phyloP scores from a whole-genome alignment of 352 stramenopile genomes.

The Phytophthora cactorum region DNA sequence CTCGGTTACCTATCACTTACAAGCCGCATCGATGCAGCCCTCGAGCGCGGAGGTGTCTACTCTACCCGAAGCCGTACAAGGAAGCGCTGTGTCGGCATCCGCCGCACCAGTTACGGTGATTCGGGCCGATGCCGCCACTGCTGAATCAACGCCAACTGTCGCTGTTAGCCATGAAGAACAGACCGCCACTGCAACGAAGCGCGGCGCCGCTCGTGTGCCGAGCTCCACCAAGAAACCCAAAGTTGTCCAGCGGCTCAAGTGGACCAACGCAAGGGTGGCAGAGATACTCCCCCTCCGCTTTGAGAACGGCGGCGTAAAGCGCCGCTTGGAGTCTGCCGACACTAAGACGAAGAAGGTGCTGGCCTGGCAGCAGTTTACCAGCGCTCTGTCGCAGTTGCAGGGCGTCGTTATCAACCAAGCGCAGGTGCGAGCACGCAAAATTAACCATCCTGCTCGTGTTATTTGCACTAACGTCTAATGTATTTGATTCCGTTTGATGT shows the following conservation, averaged over 20 bases:
- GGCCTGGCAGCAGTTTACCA: constrained; percentile 9
- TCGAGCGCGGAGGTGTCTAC: neutral
- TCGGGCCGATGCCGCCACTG: neutral
- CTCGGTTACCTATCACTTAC: neutral
- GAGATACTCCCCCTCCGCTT: constrained; percentile 6
- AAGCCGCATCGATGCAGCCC: neutral
- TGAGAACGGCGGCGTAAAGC: neutral
- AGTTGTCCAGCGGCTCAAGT: constrained; percentile 5
- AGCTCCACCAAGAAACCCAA: neutral
- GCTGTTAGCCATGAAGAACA: neutral
- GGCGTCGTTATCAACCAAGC: constrained; percentile 6
- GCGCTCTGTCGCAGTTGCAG: constrained; percentile 3
- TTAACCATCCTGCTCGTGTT: neutral
- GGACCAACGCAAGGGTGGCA: constrained; percentile 9
- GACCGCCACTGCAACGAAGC: neutral
- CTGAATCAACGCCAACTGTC: neutral
- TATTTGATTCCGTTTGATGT: neutral
- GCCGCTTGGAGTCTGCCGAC: constrained; percentile 5
- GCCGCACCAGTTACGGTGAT: neutral
- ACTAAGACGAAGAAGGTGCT: constrained; percentile 13
- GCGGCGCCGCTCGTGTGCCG: neutral
- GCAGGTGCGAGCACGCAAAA: constrained; percentile 1
- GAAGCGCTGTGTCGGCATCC: neutral
- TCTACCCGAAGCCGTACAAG: neutral
- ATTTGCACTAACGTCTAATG: neutral